These are phyloP conservation scores for Entophlyctis luteolus DNA, from an alignment of 192 early-diverging fungal genomes.

Conservation along the genomic window DNA sequence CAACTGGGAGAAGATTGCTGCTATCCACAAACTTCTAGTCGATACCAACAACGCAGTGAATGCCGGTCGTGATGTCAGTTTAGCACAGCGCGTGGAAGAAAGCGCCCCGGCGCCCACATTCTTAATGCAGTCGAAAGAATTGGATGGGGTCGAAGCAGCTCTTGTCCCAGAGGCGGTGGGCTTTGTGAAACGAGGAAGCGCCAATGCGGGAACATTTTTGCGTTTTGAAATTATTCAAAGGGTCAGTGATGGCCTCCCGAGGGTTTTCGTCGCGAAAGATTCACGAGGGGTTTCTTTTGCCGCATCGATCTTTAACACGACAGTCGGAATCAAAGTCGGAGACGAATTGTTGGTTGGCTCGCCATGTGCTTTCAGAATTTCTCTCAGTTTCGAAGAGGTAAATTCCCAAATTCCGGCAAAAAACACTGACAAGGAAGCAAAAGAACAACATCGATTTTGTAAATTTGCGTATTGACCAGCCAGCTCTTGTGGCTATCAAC, in stretches of 20 bases:
- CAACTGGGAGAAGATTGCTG: background rate
- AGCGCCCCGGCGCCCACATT: background rate
- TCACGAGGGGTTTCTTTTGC: background rate
- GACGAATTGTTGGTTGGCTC: constrained; percentile 2
- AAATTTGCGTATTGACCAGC: constrained; percentile 5
- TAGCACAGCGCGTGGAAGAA: no score
- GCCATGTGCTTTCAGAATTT: background rate
- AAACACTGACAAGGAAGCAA: background rate
- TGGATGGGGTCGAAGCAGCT: background rate
- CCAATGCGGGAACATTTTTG: background rate
- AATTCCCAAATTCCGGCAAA: background rate
- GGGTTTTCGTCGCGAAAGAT: background rate
- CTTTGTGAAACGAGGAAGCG: background rate
- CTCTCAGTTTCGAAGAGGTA: constrained; percentile 10
- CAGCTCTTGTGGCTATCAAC: constrained; percentile 1
- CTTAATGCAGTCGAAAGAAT: no score
- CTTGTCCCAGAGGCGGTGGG: background rate
- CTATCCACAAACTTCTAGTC: background rate
- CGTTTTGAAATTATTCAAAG: background rate
- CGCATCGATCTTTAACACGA: constrained; percentile 6
- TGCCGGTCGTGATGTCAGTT: no score
- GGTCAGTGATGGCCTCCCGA: background rate
- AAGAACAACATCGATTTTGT: background rate
- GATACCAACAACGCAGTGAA: background rate
- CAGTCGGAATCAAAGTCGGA: background rate